These are phyloP conservation scores for Amanita subjunquillea DNA, from an alignment of 768 basidiomycete genomes.

Conservation along the genomic window DNA sequence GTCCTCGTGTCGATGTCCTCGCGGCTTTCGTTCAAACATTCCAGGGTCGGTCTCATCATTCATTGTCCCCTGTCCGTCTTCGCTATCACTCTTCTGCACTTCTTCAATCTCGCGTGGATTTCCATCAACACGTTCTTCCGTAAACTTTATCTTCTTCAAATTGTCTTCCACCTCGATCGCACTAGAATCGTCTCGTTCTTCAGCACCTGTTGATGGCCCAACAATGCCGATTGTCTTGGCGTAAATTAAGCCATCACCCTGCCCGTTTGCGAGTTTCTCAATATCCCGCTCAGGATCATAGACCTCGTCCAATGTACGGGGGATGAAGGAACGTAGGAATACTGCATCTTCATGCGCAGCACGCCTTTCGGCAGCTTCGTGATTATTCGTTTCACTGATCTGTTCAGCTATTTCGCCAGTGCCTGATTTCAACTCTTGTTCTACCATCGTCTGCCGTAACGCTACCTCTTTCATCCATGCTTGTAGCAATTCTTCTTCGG, in stretches of 20 bases:
- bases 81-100: conserved; percentile 1
- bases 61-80: conserved; percentile 8
- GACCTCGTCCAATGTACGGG: conserved; percentile 84
- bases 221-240: conserved; percentile 79
- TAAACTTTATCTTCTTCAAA: conserved; percentile 1
- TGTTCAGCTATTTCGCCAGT: conserved; percentile 8
- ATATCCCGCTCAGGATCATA: conserved; percentile 93
- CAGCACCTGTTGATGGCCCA: conserved; percentile 17
- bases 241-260: conserved; percentile 73
- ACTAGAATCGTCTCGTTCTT: background rate
- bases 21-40: conserved; percentile 45
- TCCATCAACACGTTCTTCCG: background rate
- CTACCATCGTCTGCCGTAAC: background rate
- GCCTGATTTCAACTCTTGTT: conserved; percentile 2
- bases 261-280: conserved; percentile 59
- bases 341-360: conserved; percentile 74
- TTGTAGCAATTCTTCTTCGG: conserved; percentile 25
- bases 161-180: background rate
- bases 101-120: background rate
- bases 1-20: conserved; percentile 92
- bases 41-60: conserved; percentile 17
- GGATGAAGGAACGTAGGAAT: conserved; percentile 88
- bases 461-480: conserved; percentile 34
- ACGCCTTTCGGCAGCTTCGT: conserved; percentile 11
- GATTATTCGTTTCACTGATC: conserved; percentile 4